Conservation (phyloP, 441 rosid species). For the Hura crepitans region DNA sequence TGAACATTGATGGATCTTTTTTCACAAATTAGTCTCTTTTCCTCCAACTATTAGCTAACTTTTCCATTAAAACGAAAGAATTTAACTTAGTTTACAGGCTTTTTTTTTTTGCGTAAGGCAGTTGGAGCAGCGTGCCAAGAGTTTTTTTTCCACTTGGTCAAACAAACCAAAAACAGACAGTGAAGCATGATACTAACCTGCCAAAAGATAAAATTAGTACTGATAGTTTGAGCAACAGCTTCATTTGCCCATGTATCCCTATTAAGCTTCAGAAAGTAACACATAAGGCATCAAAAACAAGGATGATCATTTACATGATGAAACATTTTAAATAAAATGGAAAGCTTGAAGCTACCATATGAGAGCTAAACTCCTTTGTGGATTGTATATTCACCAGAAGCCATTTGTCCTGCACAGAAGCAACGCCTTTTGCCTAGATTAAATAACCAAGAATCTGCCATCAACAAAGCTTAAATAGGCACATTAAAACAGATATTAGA, state of each 20-base stretch:
- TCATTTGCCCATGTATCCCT: slow-evolving; percentile 97
- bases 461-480: slow-evolving; percentile 9
- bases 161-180: not conserved
- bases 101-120: not conserved
- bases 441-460: slow-evolving; percentile 6
- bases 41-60: not conserved
- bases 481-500: not conserved
- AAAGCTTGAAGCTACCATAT: slow-evolving; percentile 54
- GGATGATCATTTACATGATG: slow-evolving; percentile 12
- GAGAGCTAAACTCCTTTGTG: slow-evolving; percentile 87
- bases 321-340: slow-evolving; percentile 4
- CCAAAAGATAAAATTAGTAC: slow-evolving; percentile 88
- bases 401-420: slow-evolving; percentile 81
- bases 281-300: slow-evolving; percentile 17
- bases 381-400: slow-evolving; percentile 90
- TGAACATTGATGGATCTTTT: not conserved
- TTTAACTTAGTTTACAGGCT: not conserved
- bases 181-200: slow-evolving; percentile 49
- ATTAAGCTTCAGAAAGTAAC: slow-evolving; percentile 64
- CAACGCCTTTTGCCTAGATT: slow-evolving; percentile 69
- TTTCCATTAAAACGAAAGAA: not conserved
- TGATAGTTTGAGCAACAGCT: slow-evolving; percentile 81
- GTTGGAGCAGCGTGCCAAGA: not conserved
- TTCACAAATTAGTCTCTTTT: no score
- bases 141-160: slow-evolving; percentile 3